Evolutionary conservation across 495 filamentous ascomycete genomes (phyloP).

Genomic region (Pyronema omphalodes): DNA sequence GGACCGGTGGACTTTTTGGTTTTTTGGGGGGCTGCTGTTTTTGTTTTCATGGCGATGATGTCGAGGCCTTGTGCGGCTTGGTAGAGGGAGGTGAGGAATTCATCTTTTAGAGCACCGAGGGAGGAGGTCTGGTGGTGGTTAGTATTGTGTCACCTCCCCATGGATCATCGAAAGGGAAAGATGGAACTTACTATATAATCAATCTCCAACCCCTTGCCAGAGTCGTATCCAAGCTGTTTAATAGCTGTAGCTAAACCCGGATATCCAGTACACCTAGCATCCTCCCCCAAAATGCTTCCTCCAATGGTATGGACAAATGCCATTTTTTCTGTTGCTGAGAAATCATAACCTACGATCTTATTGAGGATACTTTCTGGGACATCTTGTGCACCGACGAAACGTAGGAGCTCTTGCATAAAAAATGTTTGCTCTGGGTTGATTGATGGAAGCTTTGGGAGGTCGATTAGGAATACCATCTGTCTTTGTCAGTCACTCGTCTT

Average conservation of each 20-base stretch:
- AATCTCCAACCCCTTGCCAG: constrained; percentile 30
- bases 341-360: constrained; percentile 40
- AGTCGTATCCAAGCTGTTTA: constrained; percentile 32
- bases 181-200: constrained; percentile 37
- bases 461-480: constrained; percentile 48
- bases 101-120: constrained; percentile 50
- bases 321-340: constrained; percentile 34
- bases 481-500: constrained; percentile 7
- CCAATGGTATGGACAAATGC: constrained; percentile 55
- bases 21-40: constrained; percentile 4
- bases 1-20: not conserved
- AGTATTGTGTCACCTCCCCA: constrained; percentile 2
- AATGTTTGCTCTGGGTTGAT: constrained; percentile 20
- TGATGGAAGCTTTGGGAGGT: constrained; percentile 36
- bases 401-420: constrained; percentile 40
- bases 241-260: constrained; percentile 43
- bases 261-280: constrained; percentile 41
- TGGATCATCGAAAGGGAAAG: not conserved
- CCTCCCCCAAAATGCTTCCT: constrained; percentile 32
- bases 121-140: constrained; percentile 44
- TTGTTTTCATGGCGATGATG: not conserved
- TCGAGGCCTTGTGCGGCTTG: constrained; percentile 32
- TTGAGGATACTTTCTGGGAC: constrained; percentile 32
- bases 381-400: constrained; percentile 39
- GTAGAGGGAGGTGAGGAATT: constrained; percentile 54